These are phyloP conservation scores for Castanea crenata DNA, from an alignment of 306 rosid species.

Conservation along the genomic window DNA sequence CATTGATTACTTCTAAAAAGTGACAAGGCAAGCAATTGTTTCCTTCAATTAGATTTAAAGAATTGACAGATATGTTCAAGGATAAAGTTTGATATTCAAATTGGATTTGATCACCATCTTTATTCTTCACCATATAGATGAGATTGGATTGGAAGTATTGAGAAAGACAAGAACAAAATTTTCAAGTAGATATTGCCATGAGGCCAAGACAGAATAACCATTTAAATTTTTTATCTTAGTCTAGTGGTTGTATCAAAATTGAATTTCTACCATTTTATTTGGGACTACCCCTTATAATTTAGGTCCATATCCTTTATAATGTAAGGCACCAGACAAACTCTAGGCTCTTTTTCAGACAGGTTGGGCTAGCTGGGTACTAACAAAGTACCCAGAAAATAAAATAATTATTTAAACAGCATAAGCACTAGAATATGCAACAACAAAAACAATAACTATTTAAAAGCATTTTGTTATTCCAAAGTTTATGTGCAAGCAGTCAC, in stretches of 20 bases:
- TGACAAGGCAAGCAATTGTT: constrained; percentile 14
- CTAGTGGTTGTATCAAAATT: neutral
- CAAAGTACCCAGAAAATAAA: too few species aligned
- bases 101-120: constrained; percentile 19
- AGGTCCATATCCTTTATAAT: neutral
- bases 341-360: neutral
- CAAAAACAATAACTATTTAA: too few species aligned
- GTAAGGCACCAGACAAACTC: constrained; percentile 1
- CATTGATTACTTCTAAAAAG: neutral
- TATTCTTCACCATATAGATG: constrained; percentile 11
- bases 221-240: neutral
- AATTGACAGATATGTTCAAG: neutral
- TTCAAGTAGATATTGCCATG: constrained; percentile 26
- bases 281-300: neutral
- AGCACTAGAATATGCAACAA: too few species aligned
- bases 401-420: too few species aligned
- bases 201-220: constrained; percentile 18
- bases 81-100: neutral
- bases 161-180: constrained; percentile 20
- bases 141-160: constrained; percentile 26
- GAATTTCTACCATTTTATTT: neutral
- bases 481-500: neutral
- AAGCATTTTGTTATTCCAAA: too few species aligned
- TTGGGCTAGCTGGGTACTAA: constrained; percentile 5
- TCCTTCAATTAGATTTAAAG: constrained; percentile 27